These are phyloP conservation scores for Physcomitrellopsis africana DNA, from an alignment of 225 moss, liverwort and hornwort species.

Conservation along the genomic window DNA sequence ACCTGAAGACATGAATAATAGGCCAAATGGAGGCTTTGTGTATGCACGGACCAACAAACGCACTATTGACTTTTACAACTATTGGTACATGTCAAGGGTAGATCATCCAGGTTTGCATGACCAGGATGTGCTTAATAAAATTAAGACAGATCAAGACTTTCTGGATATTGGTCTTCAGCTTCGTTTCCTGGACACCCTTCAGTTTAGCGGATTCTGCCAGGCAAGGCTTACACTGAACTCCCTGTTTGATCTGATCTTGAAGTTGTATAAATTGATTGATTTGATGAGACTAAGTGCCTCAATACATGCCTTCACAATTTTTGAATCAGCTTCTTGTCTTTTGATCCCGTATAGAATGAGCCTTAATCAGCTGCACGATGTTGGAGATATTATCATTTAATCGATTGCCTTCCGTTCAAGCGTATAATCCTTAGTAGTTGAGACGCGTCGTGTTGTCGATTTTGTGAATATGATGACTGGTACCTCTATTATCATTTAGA, in stretches of 20 bases:
- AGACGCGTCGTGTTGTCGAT: too few species aligned
- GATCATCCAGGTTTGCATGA: conserved; percentile 81
- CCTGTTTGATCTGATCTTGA: background rate
- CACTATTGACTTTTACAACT: conserved; percentile 85
- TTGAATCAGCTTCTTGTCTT: background rate
- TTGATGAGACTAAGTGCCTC: background rate
- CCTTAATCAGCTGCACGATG: too few species aligned
- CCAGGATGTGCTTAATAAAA: conserved; percentile 92
- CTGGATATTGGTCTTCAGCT: conserved; percentile 62
- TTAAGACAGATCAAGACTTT: conserved; percentile 73
- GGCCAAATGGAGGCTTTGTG: conserved; percentile 92
- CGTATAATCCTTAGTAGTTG: too few species aligned
- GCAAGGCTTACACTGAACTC: conserved; percentile 30
- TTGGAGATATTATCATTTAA: too few species aligned
- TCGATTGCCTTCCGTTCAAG: too few species aligned
- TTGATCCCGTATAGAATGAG: too few species aligned
- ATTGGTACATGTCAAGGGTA: conserved; percentile 76
- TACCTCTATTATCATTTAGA: too few species aligned
- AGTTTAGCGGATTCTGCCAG: conserved; percentile 94
- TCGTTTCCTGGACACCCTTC: conserved; percentile 78
- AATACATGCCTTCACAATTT: background rate
- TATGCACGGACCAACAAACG: conserved; percentile 84
- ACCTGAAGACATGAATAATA: conserved; percentile 72
- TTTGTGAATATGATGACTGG: too few species aligned
- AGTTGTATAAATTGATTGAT: background rate